Evolutionary conservation across 176 grass and related monocot genomes (phyloP), one percentile per base, ranked within the genome.

Genomic region (Eremochloa ophiuroides): DNA sequence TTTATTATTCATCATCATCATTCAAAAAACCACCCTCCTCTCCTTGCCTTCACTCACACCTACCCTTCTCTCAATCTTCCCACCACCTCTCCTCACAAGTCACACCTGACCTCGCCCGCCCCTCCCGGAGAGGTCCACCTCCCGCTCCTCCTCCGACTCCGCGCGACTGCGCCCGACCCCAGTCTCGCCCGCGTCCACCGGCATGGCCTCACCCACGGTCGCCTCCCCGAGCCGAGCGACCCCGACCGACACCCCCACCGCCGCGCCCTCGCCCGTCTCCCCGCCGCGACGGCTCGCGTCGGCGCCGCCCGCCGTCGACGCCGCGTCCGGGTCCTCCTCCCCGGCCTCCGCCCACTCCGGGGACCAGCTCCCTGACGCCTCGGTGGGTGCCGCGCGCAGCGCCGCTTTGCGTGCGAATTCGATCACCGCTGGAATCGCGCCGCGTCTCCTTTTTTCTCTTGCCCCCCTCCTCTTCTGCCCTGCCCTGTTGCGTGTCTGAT

Each of bases 1-100:
- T 65, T 85, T 71, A 81, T 80, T 85, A 71, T 89, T 89, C 64
- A 85, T n/a, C n/a, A n/a, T n/a, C n/a, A n/a, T n/a, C n/a, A n/a
- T n/a, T n/a, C n/a, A n/a, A n/a, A n/a, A n/a, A 89, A 76, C 82
- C 71, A 50, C 3, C 16, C 43, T 9, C 42, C 27, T 37, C 27
- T 15, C 29, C 42, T 71, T 20, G 31, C 41, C 27, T 39, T 22
- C 48, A 31, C 22, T 69, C 88, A 66, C 79, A 83, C 53, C 88
- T 17, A 90, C 79, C 74, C 23, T 60, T 87, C 84, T 79, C 44
- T 43, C 80, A 42, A 82, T 31, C 71, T 74, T 51, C 40, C 43
- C 62, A 50, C 63, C 74, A 8, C 87, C 39, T n/a, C n/a, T n/a
- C n/a, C 10, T 69, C 61, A 1, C 60, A n/a, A n/a, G n/a, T n/a